Conservation (phyloP, 352 stramenopile genomes). For the Phytopythium vexans region DNA sequence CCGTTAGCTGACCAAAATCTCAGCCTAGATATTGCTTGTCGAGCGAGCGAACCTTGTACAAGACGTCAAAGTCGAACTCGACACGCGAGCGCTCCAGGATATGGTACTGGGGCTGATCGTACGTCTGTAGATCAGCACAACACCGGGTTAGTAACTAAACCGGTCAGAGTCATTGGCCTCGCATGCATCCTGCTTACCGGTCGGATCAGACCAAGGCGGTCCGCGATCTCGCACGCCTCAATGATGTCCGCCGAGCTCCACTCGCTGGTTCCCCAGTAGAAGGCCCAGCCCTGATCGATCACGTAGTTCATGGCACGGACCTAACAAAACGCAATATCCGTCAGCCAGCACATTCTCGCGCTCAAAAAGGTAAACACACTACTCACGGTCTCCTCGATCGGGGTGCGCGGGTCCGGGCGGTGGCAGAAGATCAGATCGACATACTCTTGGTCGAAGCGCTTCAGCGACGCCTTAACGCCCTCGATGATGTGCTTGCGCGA, state of each 20-base stretch:
- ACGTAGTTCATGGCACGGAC: no score
- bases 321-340: no score
- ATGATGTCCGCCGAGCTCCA: conserved; percentile 71
- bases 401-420: conserved; percentile 50
- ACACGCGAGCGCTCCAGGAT: conserved; percentile 68
- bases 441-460: conserved; percentile 51
- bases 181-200: conserved; percentile 28
- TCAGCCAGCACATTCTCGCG: no score
- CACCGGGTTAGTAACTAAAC: conserved; percentile 40
- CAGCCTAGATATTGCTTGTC: no score
- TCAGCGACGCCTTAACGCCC: conserved; percentile 52
- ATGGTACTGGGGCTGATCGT: conserved; percentile 75
- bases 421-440: conserved; percentile 75
- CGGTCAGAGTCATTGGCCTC: conserved; percentile 43
- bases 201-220: conserved; percentile 26
- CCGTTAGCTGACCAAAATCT: no score
- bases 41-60: no score
- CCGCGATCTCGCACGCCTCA: conserved; percentile 40
- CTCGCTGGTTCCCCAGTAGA: conserved; percentile 77
- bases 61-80: conserved; percentile 64
- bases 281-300: no score
- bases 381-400: conserved; percentile 69
- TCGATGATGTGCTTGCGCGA: conserved; percentile 64
- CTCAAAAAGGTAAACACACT: no score
- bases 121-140: conserved; percentile 34